Base-by-base conservation (phyloP, 768 basidiomycete species). In the Lentinus tigrinus region DNA sequence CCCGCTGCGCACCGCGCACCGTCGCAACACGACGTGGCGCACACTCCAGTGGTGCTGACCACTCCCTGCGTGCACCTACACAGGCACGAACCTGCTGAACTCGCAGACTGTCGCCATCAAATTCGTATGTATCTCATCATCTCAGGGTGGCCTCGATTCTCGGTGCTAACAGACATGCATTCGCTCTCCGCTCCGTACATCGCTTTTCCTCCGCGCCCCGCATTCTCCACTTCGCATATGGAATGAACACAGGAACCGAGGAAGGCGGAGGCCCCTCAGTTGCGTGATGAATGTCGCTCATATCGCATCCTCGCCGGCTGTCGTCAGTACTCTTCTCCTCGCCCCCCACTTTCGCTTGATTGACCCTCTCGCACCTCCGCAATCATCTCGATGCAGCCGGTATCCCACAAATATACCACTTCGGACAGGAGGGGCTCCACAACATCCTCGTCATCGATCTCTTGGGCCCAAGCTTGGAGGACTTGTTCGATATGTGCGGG, bases 51-150 rank as follows among this genome's bases (percentile, higher is more conserved):
- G 1, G 47, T n/a, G 47, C 27, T 49, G 34, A 49, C 24, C 21
- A 26, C 26, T 52, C 8, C 13, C 49, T 34, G 17, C 26, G 9
- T 52, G 24, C 49, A 48, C 23, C 11, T 52, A 24, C 49, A 48
- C 69, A 98, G 96, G 96, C 26, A 96, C 95, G 8, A 99, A 99
- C 72, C 81, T 99, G 31, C 86, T 98, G 77, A 99, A 99, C 81
- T 94, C 91, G 3, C 95, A 96, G 78, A 95, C 95, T 10, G 96
- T 98, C 60, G 97, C 97, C 63, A 98, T 99, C 87, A 99, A 99
- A 81, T 99, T 99, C 84, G 97, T 98, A 70, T 76, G 95, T 48
- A 86, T 38, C 36, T 61, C 42, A 46, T 46, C 65, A 11, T 55
- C 44, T 43, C 52, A 56, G 38, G 57, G 3, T 31, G 21, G 26